Evolutionary conservation across 192 early-diverging fungal species (phyloP).

Genomic region (Rhizophagus clarus): DNA sequence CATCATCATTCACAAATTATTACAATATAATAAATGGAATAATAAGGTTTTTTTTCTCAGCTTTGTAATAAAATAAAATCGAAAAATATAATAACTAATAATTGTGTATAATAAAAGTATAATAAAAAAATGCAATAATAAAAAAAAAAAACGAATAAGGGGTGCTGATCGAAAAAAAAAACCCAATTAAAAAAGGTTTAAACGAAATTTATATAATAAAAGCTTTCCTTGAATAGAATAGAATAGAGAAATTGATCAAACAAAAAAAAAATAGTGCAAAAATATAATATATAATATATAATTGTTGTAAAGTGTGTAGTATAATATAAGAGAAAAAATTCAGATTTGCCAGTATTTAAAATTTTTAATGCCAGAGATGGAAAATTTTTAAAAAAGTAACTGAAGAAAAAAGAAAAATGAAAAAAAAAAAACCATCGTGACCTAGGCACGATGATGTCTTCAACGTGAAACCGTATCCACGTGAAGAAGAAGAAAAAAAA

Average conservation of each 20-base stretch:
- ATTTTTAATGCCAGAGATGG: constrained; percentile 11
- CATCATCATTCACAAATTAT: constrained; percentile 25
- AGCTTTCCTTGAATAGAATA: neutral
- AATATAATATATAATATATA: neutral
- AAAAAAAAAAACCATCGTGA: neutral
- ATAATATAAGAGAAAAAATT: constrained; percentile 16
- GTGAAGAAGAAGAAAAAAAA: neutral
- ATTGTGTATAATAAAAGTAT: neutral
- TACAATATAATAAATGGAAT: neutral
- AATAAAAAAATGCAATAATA: neutral
- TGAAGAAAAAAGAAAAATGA: neutral
- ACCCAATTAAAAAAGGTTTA: neutral
- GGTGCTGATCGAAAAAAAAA: neutral
- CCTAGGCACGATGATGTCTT: neutral
- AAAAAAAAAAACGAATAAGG: neutral
- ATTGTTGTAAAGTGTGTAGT: neutral
- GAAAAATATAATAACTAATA: neutral
- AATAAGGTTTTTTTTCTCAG: neutral
- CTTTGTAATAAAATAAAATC: neutral
- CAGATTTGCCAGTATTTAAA: constrained; percentile 4
- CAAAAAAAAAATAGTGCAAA: neutral
- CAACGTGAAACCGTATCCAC: neutral
- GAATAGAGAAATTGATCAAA: neutral
- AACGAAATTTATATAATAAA: neutral
- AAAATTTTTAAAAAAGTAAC: neutral